These are phyloP conservation scores for Ophiostoma montium DNA, from an alignment of 2,329 filamentous ascomycete species.

Conservation along the genomic window DNA sequence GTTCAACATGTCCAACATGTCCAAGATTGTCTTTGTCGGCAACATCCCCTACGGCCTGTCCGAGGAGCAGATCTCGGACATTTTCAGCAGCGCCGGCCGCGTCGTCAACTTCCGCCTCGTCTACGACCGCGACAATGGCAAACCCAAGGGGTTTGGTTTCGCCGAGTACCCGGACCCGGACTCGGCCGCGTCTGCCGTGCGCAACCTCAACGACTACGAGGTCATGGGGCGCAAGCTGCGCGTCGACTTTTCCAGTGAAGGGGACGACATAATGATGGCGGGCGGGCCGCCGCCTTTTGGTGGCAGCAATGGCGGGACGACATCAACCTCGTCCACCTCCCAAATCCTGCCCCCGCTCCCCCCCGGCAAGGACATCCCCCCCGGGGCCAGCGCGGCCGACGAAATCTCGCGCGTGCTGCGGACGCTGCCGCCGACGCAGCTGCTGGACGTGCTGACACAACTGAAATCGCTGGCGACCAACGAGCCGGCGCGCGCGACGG, in stretches of 20 bases:
- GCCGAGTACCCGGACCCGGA: slow-evolving; percentile 83
- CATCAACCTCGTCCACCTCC: slow-evolving; percentile 36
- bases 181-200: slow-evolving; percentile 80
- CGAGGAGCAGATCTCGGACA: slow-evolving; percentile 90
- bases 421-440: slow-evolving; percentile 71
- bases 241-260: slow-evolving; percentile 87
- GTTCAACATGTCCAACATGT: slow-evolving; percentile 65
- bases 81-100: slow-evolving; percentile 79
- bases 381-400: slow-evolving; percentile 72
- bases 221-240: slow-evolving; percentile 88
- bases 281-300: neutral
- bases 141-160: slow-evolving; percentile 93
- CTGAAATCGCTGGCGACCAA: slow-evolving; percentile 81
- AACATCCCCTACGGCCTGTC: slow-evolving; percentile 85
- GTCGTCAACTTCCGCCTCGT: slow-evolving; percentile 87
- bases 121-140: slow-evolving; percentile 87
- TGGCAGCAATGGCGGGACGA: neutral
- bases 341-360: slow-evolving; percentile 54
- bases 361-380: slow-evolving; percentile 67
- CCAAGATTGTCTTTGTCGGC: slow-evolving; percentile 70
- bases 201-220: slow-evolving; percentile 90
- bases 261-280: slow-evolving; percentile 14
- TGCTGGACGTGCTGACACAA: slow-evolving; percentile 84
- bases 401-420: slow-evolving; percentile 85
- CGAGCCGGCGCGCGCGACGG: slow-evolving; percentile 71